Conservation (phyloP, 2,329 filamentous ascomycete genomes). For the Chalaropsis thielavioides region DNA sequence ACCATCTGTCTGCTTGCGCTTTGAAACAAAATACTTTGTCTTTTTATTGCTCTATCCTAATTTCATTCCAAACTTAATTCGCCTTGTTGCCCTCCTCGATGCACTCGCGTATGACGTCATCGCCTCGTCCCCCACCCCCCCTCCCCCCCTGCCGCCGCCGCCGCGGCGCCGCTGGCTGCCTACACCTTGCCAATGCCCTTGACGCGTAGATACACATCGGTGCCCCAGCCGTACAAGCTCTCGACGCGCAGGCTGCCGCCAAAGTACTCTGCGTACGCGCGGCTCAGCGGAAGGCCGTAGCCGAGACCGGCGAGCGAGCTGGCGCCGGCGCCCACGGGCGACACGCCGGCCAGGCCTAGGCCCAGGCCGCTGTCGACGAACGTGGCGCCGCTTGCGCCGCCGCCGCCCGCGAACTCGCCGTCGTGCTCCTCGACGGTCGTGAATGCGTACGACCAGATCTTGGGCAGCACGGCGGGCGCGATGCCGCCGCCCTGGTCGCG, state of each 20-base stretch:
- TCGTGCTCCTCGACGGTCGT: slow-evolving; percentile 69
- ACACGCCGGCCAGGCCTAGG: slow-evolving; percentile 27
- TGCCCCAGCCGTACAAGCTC: slow-evolving; percentile 86
- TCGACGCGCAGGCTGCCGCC: slow-evolving; percentile 91
- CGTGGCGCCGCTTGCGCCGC: slow-evolving; percentile 28
- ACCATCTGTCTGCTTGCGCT: too few relatives aligned
- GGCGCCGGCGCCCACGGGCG: slow-evolving; percentile 41
- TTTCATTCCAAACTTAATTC: too few relatives aligned
- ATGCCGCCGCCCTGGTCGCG: slow-evolving; percentile 93
- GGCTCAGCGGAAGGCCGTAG: slow-evolving; percentile 77
- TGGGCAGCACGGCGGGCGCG: slow-evolving; percentile 61
- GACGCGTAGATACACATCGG: slow-evolving; percentile 51
- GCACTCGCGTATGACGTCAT: too few relatives aligned
- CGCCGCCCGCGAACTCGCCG: slow-evolving; percentile 27
- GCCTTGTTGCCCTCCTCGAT: too few relatives aligned
- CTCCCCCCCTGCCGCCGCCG: neutral
- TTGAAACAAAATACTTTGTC: too few relatives aligned
- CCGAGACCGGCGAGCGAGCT: slow-evolving; percentile 86
- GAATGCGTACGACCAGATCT: slow-evolving; percentile 96
- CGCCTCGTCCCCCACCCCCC: too few relatives aligned
- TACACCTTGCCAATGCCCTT: slow-evolving; percentile 45
- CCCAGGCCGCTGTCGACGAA: slow-evolving; percentile 49
- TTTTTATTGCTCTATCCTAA: too few relatives aligned
- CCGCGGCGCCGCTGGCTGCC: too few relatives aligned
- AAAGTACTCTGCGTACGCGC: slow-evolving; percentile 96